Base-by-base conservation (phyloP, 352 stramenopile species). In the Globisporangium sylvaticum region DNA sequence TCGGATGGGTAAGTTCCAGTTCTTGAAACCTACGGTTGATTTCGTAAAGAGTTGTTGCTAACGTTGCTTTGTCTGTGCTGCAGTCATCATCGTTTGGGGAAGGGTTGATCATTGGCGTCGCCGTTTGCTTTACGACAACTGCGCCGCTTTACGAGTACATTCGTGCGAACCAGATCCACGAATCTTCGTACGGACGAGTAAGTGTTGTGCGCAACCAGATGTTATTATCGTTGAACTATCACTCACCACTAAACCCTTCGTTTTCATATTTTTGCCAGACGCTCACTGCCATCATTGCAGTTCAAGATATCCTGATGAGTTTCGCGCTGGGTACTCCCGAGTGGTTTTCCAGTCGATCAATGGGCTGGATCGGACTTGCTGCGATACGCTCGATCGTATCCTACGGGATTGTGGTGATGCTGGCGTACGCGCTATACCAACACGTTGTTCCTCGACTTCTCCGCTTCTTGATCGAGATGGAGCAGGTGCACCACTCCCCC, bases 271-370 rank as follows among this genome's bases (percentile, higher is more conserved):
- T 27, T n/a, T 59, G 22, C 70, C 70, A 95, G 84, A 92, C 86
- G 12, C 73, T 95, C 31, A 92, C 84, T 1, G 83, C 87, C 3
- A 93, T 95, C 77, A 94, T 95, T 71, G 87, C 85, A 5, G 81
- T 94, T 3, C 87, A 95, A 69, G 87, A 95, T 63, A 69, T 91
- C 15, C 70, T 95, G 10, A 95, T 95, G 87, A 95, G 87, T 48
- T 95, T 95, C 72, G 87, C 84, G 18, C 64, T 95, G 3, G 87
- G 85, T 14, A 93, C 87, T 0, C 87, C 87, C 0, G 87, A 95
- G 69, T 95, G 87, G 87, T 95, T 95, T 66, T 89, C 87, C 0
- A 79, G 83, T 0, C 83, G 81, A 31, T 91, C 84, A 0, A 74
- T 89, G 44, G 77, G 83, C 10, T 91, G 81, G 73, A 88, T 94